Percentiles rank a stretch among this genome's conserved stretches.
These are phyloP conservation scores for Phanerodontia chrysosporium DNA, from an alignment of 768 basidiomycete species.

Conservation along the genomic window DNA sequence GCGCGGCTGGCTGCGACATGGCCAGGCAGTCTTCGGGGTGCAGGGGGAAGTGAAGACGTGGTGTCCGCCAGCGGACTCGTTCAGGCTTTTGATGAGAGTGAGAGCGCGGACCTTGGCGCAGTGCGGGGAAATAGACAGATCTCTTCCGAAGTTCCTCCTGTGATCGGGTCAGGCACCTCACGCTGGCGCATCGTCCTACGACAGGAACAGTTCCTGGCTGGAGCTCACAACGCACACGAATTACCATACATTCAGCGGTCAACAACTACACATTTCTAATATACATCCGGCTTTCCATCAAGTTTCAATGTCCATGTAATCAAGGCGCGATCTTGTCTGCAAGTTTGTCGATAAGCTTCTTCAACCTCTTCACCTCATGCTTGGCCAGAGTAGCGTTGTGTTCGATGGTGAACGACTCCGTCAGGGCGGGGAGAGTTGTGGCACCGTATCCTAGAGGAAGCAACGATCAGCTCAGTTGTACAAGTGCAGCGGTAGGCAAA, in stretches of 20 bases:
- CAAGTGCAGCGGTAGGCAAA: constrained; percentile 1
- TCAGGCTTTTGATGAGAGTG: neutral
- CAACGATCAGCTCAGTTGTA: neutral
- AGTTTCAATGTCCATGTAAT: neutral
- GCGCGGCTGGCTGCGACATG: constrained; percentile 2
- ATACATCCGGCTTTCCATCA: neutral
- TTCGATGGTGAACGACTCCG: constrained; percentile 72
- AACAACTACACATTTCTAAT: neutral
- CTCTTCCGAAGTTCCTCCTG: constrained; percentile 8
- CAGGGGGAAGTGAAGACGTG: neutral
- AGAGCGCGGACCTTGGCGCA: neutral
- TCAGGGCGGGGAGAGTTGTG: constrained; percentile 77
- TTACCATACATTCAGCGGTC: neutral
- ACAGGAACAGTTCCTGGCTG: too few relatives aligned
- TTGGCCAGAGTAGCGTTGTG: constrained; percentile 56
- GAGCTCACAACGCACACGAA: neutral
- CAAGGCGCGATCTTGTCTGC: constrained; percentile 9
- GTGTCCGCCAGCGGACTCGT: constrained; percentile 2
- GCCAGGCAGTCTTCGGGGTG: neutral
- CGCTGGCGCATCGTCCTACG: neutral
- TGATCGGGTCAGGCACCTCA: neutral
- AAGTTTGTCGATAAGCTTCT: constrained; percentile 41
- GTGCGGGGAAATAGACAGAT: constrained; percentile 11
- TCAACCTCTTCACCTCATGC: constrained; percentile 56
- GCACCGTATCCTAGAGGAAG: constrained; percentile 65